Evolutionary conservation across 2,329 filamentous ascomycete species (phyloP).

Genomic region (Kalmusia sp.): DNA sequence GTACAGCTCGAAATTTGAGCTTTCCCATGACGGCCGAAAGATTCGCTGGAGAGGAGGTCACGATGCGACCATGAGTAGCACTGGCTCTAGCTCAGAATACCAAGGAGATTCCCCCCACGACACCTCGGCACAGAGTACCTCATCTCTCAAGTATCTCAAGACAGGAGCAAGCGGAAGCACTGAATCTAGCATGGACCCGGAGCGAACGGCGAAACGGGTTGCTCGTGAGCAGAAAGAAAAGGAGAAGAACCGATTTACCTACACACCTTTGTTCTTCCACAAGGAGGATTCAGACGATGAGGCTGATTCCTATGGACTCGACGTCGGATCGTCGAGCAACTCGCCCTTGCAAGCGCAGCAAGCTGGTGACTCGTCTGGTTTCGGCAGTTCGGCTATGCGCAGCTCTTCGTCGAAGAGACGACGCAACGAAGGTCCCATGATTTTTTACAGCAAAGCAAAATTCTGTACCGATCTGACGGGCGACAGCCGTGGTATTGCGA

Average conservation of each 20-base stretch:
- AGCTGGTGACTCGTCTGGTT: constrained; percentile 48
- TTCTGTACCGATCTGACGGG: constrained; percentile 84
- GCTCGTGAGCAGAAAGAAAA: constrained; percentile 28
- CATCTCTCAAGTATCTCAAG: constrained; percentile 36
- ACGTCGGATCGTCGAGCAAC: constrained; percentile 32
- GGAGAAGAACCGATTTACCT: constrained; percentile 47
- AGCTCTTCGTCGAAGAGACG: constrained; percentile 58
- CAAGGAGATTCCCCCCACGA: constrained; percentile 59
- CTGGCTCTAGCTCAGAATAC: constrained; percentile 59
- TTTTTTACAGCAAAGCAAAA: constrained; percentile 80
- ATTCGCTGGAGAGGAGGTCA: constrained; percentile 78
- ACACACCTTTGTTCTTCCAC: constrained; percentile 58
- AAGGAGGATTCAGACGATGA: constrained; percentile 51
- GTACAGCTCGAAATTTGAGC: constrained; percentile 76
- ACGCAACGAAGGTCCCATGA: constrained; percentile 74
- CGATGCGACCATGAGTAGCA: constrained; percentile 70
- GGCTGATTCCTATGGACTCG: constrained; percentile 43
- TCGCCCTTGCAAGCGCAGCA: constrained; percentile 38
- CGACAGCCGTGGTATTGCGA: constrained; percentile 52
- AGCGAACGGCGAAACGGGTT: constrained; percentile 24
- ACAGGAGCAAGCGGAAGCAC: constrained; percentile 30
- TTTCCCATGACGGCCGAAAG: constrained; percentile 79
- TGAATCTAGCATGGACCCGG: constrained; percentile 23
- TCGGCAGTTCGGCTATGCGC: constrained; percentile 56
- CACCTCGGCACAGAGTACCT: constrained; percentile 13